Evolutionary conservation across 1,139 yeast species (phyloP).

Genomic region (Magnusiomyces suaveolens): DNA sequence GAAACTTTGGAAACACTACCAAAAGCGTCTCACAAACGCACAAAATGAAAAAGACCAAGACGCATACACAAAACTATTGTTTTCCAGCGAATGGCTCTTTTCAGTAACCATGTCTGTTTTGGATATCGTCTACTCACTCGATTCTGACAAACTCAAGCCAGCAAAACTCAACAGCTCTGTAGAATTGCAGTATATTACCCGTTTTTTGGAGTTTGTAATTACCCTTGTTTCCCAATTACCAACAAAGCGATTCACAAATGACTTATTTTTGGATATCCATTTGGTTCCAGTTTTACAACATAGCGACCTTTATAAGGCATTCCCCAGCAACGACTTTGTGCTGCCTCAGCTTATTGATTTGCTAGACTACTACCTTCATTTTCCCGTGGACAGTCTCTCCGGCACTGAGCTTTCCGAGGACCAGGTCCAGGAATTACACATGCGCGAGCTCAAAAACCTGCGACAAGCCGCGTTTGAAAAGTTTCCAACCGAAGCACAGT

Average conservation of each 20-base stretch:
- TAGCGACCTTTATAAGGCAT: constrained; percentile 7
- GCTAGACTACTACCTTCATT: constrained; percentile 29
- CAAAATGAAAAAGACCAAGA: constrained; percentile 11
- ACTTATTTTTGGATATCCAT: constrained; percentile 29
- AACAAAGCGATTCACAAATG: constrained; percentile 34
- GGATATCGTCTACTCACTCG: background rate
- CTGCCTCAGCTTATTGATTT: constrained; percentile 17
- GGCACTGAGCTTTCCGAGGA: constrained; percentile 28
- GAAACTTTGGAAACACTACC: constrained; percentile 25
- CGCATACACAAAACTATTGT: constrained; percentile 10
- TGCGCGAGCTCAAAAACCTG: constrained; percentile 17
- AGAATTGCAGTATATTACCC: constrained; percentile 2
- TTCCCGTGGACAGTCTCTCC: constrained; percentile 38
- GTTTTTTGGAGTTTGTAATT: constrained; percentile 27
- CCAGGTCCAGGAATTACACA: constrained; percentile 16
- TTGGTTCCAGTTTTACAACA: constrained; percentile 18
- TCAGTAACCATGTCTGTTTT: constrained; percentile 17
- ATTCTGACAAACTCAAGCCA: background rate
- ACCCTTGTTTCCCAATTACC: constrained; percentile 36
- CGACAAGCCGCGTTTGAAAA: constrained; percentile 23
- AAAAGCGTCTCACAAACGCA: constrained; percentile 19
- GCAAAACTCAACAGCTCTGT: background rate
- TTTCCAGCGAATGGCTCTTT: constrained; percentile 24
- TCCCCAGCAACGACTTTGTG: background rate
- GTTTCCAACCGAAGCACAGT: constrained; percentile 22